Evolutionary conservation across 192 early-diverging fungal genomes (phyloP).

Genomic region (Podochytrium sp.): DNA sequence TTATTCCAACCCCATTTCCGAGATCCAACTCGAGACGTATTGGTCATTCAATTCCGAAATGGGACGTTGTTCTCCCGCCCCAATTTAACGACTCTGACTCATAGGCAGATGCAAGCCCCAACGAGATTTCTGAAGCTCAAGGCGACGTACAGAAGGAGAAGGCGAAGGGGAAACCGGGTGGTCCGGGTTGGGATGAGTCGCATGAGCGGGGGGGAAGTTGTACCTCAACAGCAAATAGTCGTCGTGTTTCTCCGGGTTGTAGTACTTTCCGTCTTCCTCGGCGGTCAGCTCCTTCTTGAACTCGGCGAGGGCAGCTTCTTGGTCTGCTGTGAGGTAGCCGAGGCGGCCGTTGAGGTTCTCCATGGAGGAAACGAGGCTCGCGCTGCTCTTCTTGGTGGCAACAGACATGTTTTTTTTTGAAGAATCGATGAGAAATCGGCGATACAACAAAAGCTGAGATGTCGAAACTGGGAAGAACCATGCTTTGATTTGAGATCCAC

Average conservation of each 20-base stretch:
- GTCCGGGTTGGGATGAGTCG: not conserved
- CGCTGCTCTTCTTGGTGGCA: not conserved
- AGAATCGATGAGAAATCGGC: too few species aligned
- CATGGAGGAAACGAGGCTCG: slow-evolving; percentile 18
- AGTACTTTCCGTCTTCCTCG: slow-evolving; percentile 54
- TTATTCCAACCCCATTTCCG: too few species aligned
- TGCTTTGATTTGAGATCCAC: too few species aligned
- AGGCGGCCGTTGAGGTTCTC: slow-evolving; percentile 55
- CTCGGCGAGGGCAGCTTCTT: slow-evolving; percentile 53
- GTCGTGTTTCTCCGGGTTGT: slow-evolving; percentile 60
- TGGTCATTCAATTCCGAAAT: too few species aligned
- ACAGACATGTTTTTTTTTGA: too few species aligned
- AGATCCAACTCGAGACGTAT: too few species aligned
- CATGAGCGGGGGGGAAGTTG: not conserved
- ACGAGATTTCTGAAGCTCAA: too few species aligned
- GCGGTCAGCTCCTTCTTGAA: slow-evolving; percentile 63
- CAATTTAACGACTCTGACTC: too few species aligned
- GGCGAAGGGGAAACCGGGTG: not conserved
- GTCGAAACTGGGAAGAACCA: too few species aligned
- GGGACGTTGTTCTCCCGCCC: too few species aligned
- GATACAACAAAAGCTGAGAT: too few species aligned
- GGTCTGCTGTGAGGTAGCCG: slow-evolving; percentile 65
- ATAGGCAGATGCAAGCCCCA: too few species aligned
- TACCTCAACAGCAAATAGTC: slow-evolving; percentile 68
- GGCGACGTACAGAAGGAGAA: not conserved